Evolutionary conservation across 306 rosid genomes (phyloP).

Genomic region (Dryas drummondii): DNA sequence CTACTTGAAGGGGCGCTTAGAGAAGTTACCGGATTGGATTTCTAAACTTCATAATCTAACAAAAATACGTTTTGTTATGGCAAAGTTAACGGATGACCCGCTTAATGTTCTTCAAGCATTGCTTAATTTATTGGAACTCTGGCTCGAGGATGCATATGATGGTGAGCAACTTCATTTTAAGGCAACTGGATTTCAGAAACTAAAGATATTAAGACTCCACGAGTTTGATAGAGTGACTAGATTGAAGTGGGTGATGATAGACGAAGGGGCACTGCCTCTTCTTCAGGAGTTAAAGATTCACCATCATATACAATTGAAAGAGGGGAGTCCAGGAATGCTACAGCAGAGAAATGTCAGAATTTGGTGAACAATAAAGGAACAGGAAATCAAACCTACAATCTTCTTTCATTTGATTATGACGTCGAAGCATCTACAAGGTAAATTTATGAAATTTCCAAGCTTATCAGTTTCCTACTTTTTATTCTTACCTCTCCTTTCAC

Average conservation of each 20-base stretch:
- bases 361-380: no score
- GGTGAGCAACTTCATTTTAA: constrained; percentile 5
- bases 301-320: background rate
- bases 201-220: background rate
- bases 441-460: no score
- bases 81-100: background rate
- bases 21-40: constrained; percentile 22
- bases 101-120: constrained; percentile 1
- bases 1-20: background rate
- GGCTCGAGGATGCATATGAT: background rate
- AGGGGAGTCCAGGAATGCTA: background rate
- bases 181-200: background rate
- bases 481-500: no score
- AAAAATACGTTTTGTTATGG: background rate
- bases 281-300: background rate
- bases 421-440: no score
- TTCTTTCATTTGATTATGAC: no score
- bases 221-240: background rate
- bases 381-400: no score
- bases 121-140: constrained; percentile 3
- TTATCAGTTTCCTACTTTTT: no score
- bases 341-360: background rate
- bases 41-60: background rate
- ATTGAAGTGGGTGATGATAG: background rate
- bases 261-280: constrained; percentile 9